Conservation (phyloP, 345 rosid species). For the Turritis glabra region DNA sequence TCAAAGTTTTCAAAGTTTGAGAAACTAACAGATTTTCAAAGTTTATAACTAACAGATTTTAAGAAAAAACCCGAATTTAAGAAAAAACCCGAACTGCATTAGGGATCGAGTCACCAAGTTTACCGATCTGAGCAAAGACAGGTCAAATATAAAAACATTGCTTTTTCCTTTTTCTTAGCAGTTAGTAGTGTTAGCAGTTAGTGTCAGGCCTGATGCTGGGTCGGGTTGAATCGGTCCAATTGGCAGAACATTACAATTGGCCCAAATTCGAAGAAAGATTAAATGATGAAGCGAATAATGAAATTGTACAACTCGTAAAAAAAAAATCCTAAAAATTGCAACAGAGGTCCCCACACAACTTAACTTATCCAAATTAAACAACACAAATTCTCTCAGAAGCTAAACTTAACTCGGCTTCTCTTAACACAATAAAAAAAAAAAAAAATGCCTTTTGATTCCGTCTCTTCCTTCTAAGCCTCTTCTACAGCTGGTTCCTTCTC, state of each 20-base stretch:
- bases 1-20: no score
- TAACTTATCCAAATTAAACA: slow-evolving; percentile 11
- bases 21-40: no score
- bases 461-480: no score
- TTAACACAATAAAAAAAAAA: slow-evolving; percentile 2
- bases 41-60: no score
- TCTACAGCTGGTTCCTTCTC: slow-evolving; percentile 19
- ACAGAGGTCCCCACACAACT: slow-evolving; percentile 30
- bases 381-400: slow-evolving; percentile 26
- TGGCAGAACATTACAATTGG: no score
- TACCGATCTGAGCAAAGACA: no score
- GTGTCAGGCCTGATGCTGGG: not conserved
- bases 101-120: no score
- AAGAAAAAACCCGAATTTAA: no score
- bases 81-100: no score
- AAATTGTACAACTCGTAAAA: slow-evolving; percentile 18
- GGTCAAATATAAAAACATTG: no score
- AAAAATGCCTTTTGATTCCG: not conserved
- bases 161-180: no score
- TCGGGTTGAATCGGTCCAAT: not conserved
- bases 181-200: no score
- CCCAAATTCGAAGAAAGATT: not conserved
- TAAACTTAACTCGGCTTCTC: slow-evolving; percentile 11
- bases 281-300: slow-evolving; percentile 12
- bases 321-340: not conserved